phyloP scores from a whole-genome alignment of 805 yeast species.

The Candida parachauliodes region DNA sequence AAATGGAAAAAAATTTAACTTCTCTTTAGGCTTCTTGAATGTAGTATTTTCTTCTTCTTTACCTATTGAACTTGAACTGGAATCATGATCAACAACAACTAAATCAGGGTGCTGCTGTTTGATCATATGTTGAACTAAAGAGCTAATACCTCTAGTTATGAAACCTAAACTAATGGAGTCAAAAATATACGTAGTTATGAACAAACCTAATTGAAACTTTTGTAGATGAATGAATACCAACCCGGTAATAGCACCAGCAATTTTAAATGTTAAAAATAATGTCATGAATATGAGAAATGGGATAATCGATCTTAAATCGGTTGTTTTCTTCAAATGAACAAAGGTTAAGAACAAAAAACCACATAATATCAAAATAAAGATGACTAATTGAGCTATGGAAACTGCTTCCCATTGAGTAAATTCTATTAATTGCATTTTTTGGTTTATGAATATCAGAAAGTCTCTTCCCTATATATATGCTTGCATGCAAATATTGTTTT shows the following conservation, averaged over 20 bases:
- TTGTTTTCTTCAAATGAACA: not conserved
- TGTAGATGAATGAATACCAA: constrained; percentile 9
- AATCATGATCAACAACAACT: not conserved
- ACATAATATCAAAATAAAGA: constrained; percentile 4
- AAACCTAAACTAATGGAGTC: constrained; percentile 15
- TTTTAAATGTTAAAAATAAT: constrained; percentile 10
- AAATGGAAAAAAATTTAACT: constrained; percentile 9
- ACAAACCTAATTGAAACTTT: constrained; percentile 7
- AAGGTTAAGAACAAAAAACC: constrained; percentile 3
- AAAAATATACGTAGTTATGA: constrained; percentile 14
- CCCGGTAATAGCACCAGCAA: constrained; percentile 13
- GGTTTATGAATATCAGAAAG: not conserved
- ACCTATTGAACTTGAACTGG: not conserved
- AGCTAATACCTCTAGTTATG: constrained; percentile 10
- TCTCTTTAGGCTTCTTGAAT: constrained; percentile 2
- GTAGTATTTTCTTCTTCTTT: not conserved
- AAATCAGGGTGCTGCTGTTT: not conserved
- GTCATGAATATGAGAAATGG: constrained; percentile 7
- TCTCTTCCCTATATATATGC: not conserved
- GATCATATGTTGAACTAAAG: constrained; percentile 10
- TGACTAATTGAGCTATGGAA: constrained; percentile 8
- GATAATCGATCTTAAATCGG: not conserved
- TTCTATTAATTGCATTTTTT: constrained; percentile 6
- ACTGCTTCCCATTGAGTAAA: constrained; percentile 8
- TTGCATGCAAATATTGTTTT: too few species aligned